Evolutionary conservation across 1,139 yeast genomes (phyloP).

Genomic region (Blastobotrys arbuscula): DNA sequence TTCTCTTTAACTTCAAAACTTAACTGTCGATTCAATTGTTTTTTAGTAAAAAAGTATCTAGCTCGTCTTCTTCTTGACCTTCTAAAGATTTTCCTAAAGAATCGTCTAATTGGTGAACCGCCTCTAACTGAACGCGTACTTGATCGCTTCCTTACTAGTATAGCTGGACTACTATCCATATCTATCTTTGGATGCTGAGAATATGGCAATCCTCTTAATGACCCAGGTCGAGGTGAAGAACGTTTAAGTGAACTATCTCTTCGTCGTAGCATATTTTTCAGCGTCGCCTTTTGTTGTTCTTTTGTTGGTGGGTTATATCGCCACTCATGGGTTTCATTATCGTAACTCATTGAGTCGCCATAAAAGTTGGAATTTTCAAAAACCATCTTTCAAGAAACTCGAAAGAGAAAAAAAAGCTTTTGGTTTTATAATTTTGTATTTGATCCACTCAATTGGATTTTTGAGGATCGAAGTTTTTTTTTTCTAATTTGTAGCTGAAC

Average conservation of each 20-base stretch:
- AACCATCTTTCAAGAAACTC: not conserved
- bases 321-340: not conserved
- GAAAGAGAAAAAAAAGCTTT: no score
- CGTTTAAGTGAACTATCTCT: conserved; percentile 6
- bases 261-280: conserved; percentile 8
- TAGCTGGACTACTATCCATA: conserved; percentile 16
- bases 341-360: not conserved
- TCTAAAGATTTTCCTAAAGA: conserved; percentile 23
- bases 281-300: not conserved
- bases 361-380: not conserved
- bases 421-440: no score
- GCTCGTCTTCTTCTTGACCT: conserved; percentile 15
- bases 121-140: conserved; percentile 17
- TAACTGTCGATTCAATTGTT: conserved; percentile 19
- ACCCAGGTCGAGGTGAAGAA: conserved; percentile 10
- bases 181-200: not conserved
- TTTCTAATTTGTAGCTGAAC: not conserved
- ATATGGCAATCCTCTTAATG: conserved; percentile 9
- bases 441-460: not conserved
- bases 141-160: conserved; percentile 24
- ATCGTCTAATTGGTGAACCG: conserved; percentile 20
- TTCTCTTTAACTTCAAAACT: conserved; percentile 24
- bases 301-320: conserved; percentile 1
- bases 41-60: conserved; percentile 20
- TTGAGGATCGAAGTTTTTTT: no score